phyloP scores from a whole-genome alignment of 1,284 basidiomycete species.

The Bondarzewia mesenterica region DNA sequence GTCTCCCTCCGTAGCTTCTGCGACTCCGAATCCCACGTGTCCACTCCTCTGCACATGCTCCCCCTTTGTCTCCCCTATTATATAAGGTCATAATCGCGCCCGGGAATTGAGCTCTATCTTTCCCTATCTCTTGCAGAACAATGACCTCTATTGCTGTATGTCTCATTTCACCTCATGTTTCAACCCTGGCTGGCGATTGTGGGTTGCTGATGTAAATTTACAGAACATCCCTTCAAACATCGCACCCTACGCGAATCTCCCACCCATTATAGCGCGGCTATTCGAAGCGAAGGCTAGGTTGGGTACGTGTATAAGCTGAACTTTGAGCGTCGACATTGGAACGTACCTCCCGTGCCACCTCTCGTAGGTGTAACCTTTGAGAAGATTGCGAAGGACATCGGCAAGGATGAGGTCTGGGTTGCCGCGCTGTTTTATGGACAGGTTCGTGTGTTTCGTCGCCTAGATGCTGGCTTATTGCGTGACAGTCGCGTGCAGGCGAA shows the following conservation, averaged over 20 bases:
- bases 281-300: constrained; percentile 65
- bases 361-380: constrained; percentile 62
- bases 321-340: constrained; percentile 4
- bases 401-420: constrained; percentile 84
- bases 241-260: constrained; percentile 29
- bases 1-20: too few relatives aligned
- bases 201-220: neutral
- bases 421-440: constrained; percentile 84
- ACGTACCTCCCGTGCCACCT: neutral
- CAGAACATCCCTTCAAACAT: neutral
- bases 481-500: constrained; percentile 69
- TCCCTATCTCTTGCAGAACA: neutral
- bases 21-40: too few relatives aligned
- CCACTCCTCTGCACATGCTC: too few relatives aligned
- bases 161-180: too few relatives aligned
- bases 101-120: neutral
- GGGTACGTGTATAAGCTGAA: constrained; percentile 28
- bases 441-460: constrained; percentile 24
- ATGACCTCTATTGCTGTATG: neutral
- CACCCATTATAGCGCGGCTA: constrained; percentile 40
- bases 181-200: neutral
- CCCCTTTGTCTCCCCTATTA: neutral
- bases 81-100: neutral
- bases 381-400: constrained; percentile 58
- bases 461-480: neutral